These are phyloP conservation scores for Phytophthora agathidicida DNA, from an alignment of 352 stramenopile species.

Conservation along the genomic window DNA sequence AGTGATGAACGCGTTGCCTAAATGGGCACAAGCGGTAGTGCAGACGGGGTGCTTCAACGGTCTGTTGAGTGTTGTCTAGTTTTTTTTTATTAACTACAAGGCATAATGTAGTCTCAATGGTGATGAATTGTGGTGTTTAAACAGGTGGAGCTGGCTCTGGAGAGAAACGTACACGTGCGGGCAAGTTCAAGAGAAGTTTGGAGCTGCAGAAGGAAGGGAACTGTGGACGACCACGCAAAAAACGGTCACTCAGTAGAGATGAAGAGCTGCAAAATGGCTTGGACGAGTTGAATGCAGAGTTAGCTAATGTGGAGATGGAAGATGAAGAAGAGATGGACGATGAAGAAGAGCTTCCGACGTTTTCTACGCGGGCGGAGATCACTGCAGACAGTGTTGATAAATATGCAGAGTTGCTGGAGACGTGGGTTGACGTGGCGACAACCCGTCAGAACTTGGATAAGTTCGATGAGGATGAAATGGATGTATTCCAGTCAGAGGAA, in stretches of 20 bases:
- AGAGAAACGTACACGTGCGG: constrained; percentile 1
- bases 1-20: constrained; percentile 49
- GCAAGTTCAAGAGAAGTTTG: constrained; percentile 23
- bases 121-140: constrained; percentile 2
- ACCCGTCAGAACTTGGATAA: constrained; percentile 36
- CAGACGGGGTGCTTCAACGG: constrained; percentile 58
- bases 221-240: constrained; percentile 7
- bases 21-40: constrained; percentile 63
- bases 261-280: constrained; percentile 20
- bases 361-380: constrained; percentile 62
- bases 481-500: constrained; percentile 57
- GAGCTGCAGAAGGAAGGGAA: constrained; percentile 17
- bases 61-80: constrained; percentile 13
- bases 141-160: constrained; percentile 9
- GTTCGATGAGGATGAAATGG: constrained; percentile 36
- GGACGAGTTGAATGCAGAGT: constrained; percentile 25
- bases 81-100: background rate
- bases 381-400: constrained; percentile 69
- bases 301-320: constrained; percentile 18
- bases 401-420: constrained; percentile 58
- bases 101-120: background rate
- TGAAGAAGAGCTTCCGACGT: constrained; percentile 21
- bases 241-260: constrained; percentile 1
- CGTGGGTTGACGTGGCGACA: constrained; percentile 44
- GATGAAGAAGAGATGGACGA: constrained; percentile 19